A percentile compares a stretch with the other conserved stretches of the same genome.
phyloP scores from a whole-genome alignment of 1,284 basidiomycete genomes.

The Ceratobasidium sp. region DNA sequence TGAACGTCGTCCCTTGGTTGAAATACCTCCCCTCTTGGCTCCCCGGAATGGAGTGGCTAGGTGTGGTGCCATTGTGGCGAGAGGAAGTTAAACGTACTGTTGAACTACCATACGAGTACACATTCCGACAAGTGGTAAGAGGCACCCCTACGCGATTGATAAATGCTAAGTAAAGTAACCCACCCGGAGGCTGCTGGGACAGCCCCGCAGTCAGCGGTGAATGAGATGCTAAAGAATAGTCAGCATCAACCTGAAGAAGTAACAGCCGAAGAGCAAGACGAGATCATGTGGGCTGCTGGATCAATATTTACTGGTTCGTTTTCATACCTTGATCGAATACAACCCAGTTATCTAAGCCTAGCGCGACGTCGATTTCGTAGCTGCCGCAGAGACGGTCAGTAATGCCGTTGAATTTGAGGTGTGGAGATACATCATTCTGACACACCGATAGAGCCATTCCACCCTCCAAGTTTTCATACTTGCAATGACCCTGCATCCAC shows the following conservation, averaged over 20 bases:
- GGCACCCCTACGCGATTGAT: too few species aligned
- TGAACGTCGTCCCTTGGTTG: conserved; percentile 16
- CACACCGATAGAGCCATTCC: not conserved
- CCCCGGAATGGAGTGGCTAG: conserved; percentile 4
- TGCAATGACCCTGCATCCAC: conserved; percentile 5
- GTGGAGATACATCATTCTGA: not conserved
- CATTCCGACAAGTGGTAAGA: conserved; percentile 8
- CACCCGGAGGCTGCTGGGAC: conserved; percentile 6
- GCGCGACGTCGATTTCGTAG: not conserved
- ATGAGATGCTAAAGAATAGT: conserved; percentile 1
- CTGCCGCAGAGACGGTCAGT: conserved; percentile 18
- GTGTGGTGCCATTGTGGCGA: not conserved
- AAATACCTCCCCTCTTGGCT: conserved; percentile 15
- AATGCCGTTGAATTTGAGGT: too few species aligned
- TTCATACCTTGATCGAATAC: not conserved
- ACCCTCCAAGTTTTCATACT: conserved; percentile 23
- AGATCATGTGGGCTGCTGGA: conserved; percentile 19
- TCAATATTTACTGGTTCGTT: conserved; percentile 17
- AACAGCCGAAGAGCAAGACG: conserved; percentile 1
- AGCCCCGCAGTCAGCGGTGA: not conserved
- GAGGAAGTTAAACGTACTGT: conserved; percentile 1
- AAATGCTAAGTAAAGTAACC: too few species aligned
- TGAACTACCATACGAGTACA: not conserved
- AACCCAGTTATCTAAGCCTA: not conserved
- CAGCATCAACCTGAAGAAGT: not conserved